These are phyloP conservation scores for Parachlorella kessleri DNA, from an alignment of 139 green algal species.

Conservation along the genomic window DNA sequence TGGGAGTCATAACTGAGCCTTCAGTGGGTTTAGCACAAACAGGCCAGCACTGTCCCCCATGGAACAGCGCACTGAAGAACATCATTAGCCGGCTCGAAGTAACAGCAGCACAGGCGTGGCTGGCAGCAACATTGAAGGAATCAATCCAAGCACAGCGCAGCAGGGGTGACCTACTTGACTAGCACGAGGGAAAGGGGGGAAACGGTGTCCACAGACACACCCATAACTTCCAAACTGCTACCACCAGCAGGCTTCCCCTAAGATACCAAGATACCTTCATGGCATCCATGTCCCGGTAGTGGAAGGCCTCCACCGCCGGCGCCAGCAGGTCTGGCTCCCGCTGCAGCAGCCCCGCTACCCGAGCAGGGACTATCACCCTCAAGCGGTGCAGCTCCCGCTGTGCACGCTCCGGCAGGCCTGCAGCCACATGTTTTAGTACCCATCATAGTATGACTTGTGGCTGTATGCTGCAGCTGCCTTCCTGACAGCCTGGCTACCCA, in stretches of 20 bases:
- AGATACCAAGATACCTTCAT: conserved; percentile 34
- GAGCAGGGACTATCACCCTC: conserved; percentile 48
- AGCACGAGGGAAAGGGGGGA: background rate
- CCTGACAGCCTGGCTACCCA: too few species aligned
- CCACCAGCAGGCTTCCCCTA: too few species aligned
- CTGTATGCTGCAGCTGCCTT: too few species aligned
- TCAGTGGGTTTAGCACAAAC: too few species aligned
- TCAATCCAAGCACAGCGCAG: background rate
- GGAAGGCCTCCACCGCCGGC: conserved; percentile 69
- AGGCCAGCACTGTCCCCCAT: background rate
- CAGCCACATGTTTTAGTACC: too few species aligned
- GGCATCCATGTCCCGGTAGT: conserved; percentile 49
- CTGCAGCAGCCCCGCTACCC: conserved; percentile 54
- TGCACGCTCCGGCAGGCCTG: conserved; percentile 37
- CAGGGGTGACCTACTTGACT: background rate
- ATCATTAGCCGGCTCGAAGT: background rate
- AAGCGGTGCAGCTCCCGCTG: conserved; percentile 43
- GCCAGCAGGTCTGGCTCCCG: conserved; percentile 64
- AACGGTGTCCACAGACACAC: background rate
- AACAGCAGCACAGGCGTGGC: background rate
- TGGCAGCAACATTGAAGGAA: too few species aligned
- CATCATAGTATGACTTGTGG: too few species aligned
- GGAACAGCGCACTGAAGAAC: background rate
- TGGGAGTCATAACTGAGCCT: too few species aligned
- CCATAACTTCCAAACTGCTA: too few species aligned